Base-by-base conservation (phyloP, 805 yeast genomes). In the Saccharomyces eubayanus region DNA sequence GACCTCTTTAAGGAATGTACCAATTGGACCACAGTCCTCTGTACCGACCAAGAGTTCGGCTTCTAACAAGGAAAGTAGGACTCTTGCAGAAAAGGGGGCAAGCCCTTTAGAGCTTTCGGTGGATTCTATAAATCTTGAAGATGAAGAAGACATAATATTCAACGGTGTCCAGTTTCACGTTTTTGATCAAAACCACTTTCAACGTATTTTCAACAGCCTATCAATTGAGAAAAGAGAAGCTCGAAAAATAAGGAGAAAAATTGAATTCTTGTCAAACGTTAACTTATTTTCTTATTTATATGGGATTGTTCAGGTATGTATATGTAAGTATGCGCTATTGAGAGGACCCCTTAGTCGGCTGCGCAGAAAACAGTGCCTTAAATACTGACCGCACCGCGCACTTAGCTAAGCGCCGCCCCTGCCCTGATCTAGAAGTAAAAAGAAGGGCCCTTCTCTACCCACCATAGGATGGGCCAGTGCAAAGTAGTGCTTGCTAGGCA, bases 1-100 rank as follows among this genome's bases (percentile, higher is more conserved):
- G 49, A 90, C 79, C 28, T 79, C 76, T 53, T 89, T 85, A 54
- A 89, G 88, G 53, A 84, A 84, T 51, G 77, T 76, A 45, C 96
- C 96, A 57, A 80, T 85, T 59, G 85, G 85, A 49, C 96, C 96
- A 31, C n/a, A 2, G 4, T n/a, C n/a, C 41, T n/a, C 5, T n/a
- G 5, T 31, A 14, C 41, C 41, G 6, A 36, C 41, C 21, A 36
- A 36, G 6, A 36, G n/a, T n/a, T 36, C 41, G 10, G 41, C 41
- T 6, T n/a, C 41, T 14, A 36, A n/a, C 41, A 14, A n/a, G n/a
- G 21, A 36, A 20, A 36, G 10, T n/a, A 28, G 16, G 12, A 31
- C 40, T 31, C 40, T 31, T 12, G 40, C 40, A 4, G 40, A 31
- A 6, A 12, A 12, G 14, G 40, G 12, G n/a, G n/a, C 14, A 1